Percentiles rank a stretch among this genome's conserved stretches.
These are phyloP conservation scores for Pythium vanterpoolii DNA, from an alignment of 352 stramenopile species.

Conservation along the genomic window DNA sequence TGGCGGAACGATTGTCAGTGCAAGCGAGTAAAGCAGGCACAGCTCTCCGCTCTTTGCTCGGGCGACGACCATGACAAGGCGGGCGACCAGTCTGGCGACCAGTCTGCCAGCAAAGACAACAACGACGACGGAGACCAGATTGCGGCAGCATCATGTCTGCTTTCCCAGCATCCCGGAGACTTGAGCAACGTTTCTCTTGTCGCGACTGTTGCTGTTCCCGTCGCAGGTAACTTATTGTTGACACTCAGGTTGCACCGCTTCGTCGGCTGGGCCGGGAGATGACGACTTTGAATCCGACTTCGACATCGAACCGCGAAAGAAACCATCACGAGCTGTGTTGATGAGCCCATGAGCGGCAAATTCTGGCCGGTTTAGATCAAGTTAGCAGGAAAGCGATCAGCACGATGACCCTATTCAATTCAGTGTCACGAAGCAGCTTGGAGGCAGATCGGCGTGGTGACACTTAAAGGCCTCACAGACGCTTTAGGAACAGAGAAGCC, in stretches of 20 bases:
- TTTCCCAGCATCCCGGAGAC: conserved; percentile 2
- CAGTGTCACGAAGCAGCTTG: not conserved
- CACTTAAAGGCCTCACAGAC: not conserved
- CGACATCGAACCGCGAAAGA: not conserved
- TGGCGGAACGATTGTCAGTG: not conserved
- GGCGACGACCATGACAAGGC: too few species aligned
- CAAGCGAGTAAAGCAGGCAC: not conserved
- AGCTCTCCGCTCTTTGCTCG: too few species aligned
- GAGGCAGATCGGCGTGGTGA: not conserved
- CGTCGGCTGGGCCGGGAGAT: not conserved
- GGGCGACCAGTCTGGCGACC: not conserved
- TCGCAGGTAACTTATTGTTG: not conserved
- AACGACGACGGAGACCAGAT: not conserved
- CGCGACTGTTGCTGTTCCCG: not conserved
- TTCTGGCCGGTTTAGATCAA: not conserved
- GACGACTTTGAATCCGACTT: not conserved
- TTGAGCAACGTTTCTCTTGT: not conserved
- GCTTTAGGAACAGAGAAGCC: not conserved
- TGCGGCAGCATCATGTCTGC: not conserved
- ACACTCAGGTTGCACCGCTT: too few species aligned
- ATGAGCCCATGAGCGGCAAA: not conserved
- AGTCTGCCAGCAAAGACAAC: not conserved
- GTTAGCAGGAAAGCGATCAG: not conserved
- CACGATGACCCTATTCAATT: not conserved
- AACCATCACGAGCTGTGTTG: not conserved